phyloP scores from a whole-genome alignment of 352 stramenopile species.

The Phytophthora constricta region DNA sequence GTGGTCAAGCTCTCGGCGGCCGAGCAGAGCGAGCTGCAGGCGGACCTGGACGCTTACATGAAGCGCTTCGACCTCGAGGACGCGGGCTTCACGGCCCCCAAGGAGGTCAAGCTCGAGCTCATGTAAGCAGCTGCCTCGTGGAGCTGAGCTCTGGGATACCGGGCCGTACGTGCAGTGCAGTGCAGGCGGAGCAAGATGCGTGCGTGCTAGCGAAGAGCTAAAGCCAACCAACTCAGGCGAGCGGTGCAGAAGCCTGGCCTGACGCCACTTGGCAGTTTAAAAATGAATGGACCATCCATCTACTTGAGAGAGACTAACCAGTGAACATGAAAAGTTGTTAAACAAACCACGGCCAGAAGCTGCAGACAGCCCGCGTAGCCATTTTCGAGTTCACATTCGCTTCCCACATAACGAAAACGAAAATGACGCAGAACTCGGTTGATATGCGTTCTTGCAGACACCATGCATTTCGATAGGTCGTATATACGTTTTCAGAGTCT shows the following conservation, averaged over 20 bases:
- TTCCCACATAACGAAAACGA: not conserved
- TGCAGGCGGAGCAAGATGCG: conserved; percentile 23
- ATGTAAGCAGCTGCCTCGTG: conserved; percentile 59
- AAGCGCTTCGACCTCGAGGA: conserved; percentile 85
- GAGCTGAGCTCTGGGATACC: conserved; percentile 16
- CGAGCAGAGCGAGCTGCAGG: conserved; percentile 86
- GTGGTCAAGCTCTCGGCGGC: conserved; percentile 74
- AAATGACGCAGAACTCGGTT: not conserved
- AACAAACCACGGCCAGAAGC: too few relatives aligned
- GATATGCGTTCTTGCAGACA: not conserved
- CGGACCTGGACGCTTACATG: conserved; percentile 87
- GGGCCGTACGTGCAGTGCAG: conserved; percentile 14
- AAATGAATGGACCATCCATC: conserved; percentile 42
- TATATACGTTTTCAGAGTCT: not conserved
- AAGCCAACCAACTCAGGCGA: conserved; percentile 1
- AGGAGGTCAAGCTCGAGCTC: conserved; percentile 87
- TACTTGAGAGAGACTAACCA: conserved; percentile 44
- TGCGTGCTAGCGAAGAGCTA: conserved; percentile 22
- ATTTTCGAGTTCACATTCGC: not conserved
- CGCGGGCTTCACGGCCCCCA: conserved; percentile 81
- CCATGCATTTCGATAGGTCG: not conserved
- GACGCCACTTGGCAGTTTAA: conserved; percentile 36
- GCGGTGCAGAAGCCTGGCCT: conserved; percentile 19
- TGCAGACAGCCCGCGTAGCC: too few relatives aligned
- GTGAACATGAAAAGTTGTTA: not conserved